Percentiles rank a stretch among this genome's conserved stretches.
Evolutionary conservation across 208 protist species (phyloP).

Genomic region (Trypanosoma lewisi): DNA sequence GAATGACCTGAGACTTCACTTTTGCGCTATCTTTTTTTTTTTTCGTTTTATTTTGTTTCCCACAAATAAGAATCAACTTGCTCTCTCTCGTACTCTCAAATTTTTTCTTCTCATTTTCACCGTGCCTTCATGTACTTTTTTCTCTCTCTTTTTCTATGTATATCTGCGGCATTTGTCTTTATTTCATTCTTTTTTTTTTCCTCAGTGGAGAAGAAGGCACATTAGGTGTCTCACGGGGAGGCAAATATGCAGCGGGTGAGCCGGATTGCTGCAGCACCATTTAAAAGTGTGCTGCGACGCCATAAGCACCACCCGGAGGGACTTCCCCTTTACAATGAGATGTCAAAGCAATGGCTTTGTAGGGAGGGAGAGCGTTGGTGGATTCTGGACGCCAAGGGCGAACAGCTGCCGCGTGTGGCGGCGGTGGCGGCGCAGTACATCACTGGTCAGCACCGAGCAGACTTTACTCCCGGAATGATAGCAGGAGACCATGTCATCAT

Average conservation of each 20-base stretch:
- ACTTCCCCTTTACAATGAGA: constrained; percentile 86
- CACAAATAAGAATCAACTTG: too few species aligned
- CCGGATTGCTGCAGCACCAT: constrained; percentile 41
- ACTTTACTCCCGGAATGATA: constrained; percentile 90
- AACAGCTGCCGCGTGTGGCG: constrained; percentile 85
- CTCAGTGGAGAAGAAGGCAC: background rate
- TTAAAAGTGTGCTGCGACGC: constrained; percentile 90
- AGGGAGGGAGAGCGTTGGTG: constrained; percentile 90
- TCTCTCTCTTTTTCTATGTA: background rate
- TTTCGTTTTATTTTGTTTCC: too few species aligned
- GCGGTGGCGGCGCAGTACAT: constrained; percentile 86
- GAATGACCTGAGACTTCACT: background rate
- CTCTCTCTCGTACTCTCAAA: too few species aligned
- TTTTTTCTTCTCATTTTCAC: background rate
- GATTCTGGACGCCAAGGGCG: constrained; percentile 83
- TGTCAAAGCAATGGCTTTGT: constrained; percentile 90
- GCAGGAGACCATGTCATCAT: constrained; percentile 90
- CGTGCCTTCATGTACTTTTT: background rate
- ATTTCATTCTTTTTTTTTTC: background rate
- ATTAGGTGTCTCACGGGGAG: background rate
- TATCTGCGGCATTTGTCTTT: background rate
- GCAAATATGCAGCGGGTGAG: constrained; percentile 51
- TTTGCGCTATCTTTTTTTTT: background rate
- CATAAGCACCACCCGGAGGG: constrained; percentile 89
- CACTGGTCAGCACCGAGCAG: constrained; percentile 84